Conservation (phyloP, 495 filamentous ascomycete species). For the Neurospora sp. region DNA sequence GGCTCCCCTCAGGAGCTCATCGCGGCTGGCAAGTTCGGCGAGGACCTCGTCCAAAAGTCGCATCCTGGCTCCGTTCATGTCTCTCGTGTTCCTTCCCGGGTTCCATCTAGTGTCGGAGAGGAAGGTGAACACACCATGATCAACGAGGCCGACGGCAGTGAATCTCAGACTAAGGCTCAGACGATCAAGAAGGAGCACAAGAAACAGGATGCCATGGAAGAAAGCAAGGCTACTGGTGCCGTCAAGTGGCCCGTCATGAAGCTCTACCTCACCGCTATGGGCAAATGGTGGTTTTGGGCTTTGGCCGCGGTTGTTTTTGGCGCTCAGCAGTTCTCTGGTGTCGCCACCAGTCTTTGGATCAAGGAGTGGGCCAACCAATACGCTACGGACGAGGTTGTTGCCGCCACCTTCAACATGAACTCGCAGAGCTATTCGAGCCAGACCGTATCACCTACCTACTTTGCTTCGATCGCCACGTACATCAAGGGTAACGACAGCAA, state of each 20-base stretch:
- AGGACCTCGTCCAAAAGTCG: slow-evolving; percentile 64
- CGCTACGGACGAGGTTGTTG: slow-evolving; percentile 22
- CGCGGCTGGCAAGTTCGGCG: slow-evolving; percentile 72
- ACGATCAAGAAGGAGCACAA: slow-evolving; percentile 35
- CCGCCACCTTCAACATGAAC: slow-evolving; percentile 22
- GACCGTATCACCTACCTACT: slow-evolving; percentile 22
- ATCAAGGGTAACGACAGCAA: slow-evolving; percentile 16
- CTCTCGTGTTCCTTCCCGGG: slow-evolving; percentile 62
- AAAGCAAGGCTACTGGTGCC: slow-evolving; percentile 70
- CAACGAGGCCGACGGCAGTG: slow-evolving; percentile 28
- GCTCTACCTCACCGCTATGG: slow-evolving; percentile 84
- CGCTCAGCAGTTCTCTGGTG: slow-evolving; percentile 69
- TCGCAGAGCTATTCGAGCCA: slow-evolving; percentile 23
- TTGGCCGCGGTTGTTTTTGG: slow-evolving; percentile 61
- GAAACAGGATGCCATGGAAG: slow-evolving; percentile 46
- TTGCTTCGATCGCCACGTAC: slow-evolving; percentile 25
- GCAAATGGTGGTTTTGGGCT: slow-evolving; percentile 89
- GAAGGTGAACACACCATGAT: slow-evolving; percentile 38
- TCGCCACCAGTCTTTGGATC: slow-evolving; percentile 90
- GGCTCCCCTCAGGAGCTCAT: slow-evolving; percentile 69
- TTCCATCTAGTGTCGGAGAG: slow-evolving; percentile 56
- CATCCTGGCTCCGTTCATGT: slow-evolving; percentile 51
- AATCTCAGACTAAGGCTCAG: slow-evolving; percentile 21
- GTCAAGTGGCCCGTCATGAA: slow-evolving; percentile 77
- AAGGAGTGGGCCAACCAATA: slow-evolving; percentile 68